Evolutionary conservation across 768 basidiomycete species (phyloP), one percentile per base, ranked within the genome.

Genomic region (Mycena haematopus): DNA sequence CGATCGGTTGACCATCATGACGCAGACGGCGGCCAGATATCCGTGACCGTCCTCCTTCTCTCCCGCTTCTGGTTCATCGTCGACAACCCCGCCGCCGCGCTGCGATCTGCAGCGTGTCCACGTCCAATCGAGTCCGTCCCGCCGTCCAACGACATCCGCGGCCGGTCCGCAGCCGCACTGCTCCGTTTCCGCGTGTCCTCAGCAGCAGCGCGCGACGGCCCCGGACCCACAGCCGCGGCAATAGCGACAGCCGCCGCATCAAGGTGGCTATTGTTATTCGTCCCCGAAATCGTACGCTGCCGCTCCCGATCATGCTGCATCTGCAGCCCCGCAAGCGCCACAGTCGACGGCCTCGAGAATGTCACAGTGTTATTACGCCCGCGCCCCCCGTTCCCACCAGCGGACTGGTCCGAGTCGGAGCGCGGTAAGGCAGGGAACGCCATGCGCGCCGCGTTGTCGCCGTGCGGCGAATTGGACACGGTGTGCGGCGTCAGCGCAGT

Each of bases 401-500:
- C 58, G 0, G 82, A 80, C 49, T 79, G 76, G 19, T 74, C 77
- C 0, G 87, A 88, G 21, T 82, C 78, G n/a, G 77, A 78, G 24
- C 85, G 79, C 19, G 76, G 69, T 31, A 86, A 49, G 29, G 75
- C 50, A 70, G 55, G 74, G 74, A 22, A 73, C 56, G 62, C 10
- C 62, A 67, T 63, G 56, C 65, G 65, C 7, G 55, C 29, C 9
- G 29, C 29, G 29, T 31, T 55, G 38, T 62, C 65, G 19, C 56
- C 52, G 6, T 60, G 75, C 75, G 31, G 78, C 76, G 80, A 74
- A 61, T 80, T 82, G 5, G 85, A 84, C 6, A 86, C 88, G 0
- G 87, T 91, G 65, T 88, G 86, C 0, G 84, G 73, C 1, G 88
- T 89, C 14, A 91, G 58, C 17, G 87, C 87, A 19, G 89, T 92